Base-by-base conservation (phyloP, 768 basidiomycete species). In the Kwoniella sp. region DNA sequence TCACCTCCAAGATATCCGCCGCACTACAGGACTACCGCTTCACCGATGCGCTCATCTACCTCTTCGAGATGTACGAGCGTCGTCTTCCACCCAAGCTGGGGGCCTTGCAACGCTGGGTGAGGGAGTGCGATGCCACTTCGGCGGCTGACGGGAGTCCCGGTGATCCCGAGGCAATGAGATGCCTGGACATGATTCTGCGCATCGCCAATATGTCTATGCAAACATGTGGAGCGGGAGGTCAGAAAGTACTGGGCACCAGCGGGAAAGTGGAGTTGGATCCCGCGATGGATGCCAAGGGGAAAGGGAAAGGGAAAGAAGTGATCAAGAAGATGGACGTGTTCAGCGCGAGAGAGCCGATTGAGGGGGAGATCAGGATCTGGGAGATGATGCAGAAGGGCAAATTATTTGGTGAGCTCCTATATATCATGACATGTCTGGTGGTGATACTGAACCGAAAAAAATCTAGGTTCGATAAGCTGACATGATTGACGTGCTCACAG, bases 101-200 rank as follows among this genome's bases (percentile, higher is more conserved):
- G 2, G 83, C 85, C 1, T 76, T 87, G 5, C 85, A 86, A 68
- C 81, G 86, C 12, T 86, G 86, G 86, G 85, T 86, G 4, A 74
- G 86, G 37, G 86, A 86, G 68, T 85, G 85, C 72, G 86, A 86
- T 74, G 86, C 85, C 1, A 85, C 85, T 1, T 75, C 82, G 15
- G 81, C 77, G n/a, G 81, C 78, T 1, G 78, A 81, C 37, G 84
- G 83, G 69, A 72, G 77, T 55, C 75, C 80, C 63, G 82, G 84
- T 34, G 82, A 85, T 66, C 81, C 81, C 52, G 79, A 81, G 61
- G 81, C 79, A 2, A 81, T 86, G 81, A 81, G 80, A 66, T 85
- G 86, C 55, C 77, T 86, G 45, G 84, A 85, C 59, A 82, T 84
- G 53, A 84, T 86, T 9, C 68, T 86, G 47, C 77, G 86, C 12